Evolutionary conservation across 1,284 basidiomycete species (phyloP), one percentile per base, ranked within the genome.

Genomic region (Cutaneotrichosporon daszewskae): DNA sequence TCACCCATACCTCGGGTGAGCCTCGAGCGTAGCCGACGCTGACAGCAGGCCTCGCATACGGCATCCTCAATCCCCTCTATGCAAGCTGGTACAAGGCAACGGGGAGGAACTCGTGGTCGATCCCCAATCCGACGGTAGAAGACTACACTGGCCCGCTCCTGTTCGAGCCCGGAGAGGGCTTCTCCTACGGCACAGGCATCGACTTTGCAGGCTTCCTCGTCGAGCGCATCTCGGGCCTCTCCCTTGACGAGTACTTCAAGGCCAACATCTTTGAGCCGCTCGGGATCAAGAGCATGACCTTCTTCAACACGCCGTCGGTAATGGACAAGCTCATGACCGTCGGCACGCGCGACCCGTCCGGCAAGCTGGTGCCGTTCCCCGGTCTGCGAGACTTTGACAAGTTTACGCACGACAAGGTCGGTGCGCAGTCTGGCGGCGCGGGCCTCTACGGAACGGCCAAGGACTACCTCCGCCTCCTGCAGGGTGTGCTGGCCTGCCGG

Each of bases 401-500:
- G 8, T 46, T 40, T 50, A 85, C 80, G 83, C 85, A 67, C 73
- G 92, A 53, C 76, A 86, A 20, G 75, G 87, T 52, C 79, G 80
- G 63, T 36, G 64, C 62, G 10, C 49, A 62, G 20, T 51, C 54
- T 3, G 66, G 66, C n/a, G 66, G 64, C 13, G 66, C 46, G 4
- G 66, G 66, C 3, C 42, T 69, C 18, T 62, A 53, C 38, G 64
- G 64, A 5, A 66, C 58, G 0, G 45, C 54, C 7, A 49, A 46
- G 24, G 64, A 69, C 44, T 66, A 64, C 43, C 57, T 66, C 18
- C 42, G 41, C 1, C 47, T 66, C 38, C 52, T 66, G 8, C 55
- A 60, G 39, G 53, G 43, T 11, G 31, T 69, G 25, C 62, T 46
- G 33, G 34, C 34, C 31, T 17, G 23, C 39, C 14, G 17, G 14